Evolutionary conservation across 2,329 filamentous ascomycete genomes (phyloP), one percentile per base, ranked within the genome.

Genomic region (Cucurbitaria berberidis): DNA sequence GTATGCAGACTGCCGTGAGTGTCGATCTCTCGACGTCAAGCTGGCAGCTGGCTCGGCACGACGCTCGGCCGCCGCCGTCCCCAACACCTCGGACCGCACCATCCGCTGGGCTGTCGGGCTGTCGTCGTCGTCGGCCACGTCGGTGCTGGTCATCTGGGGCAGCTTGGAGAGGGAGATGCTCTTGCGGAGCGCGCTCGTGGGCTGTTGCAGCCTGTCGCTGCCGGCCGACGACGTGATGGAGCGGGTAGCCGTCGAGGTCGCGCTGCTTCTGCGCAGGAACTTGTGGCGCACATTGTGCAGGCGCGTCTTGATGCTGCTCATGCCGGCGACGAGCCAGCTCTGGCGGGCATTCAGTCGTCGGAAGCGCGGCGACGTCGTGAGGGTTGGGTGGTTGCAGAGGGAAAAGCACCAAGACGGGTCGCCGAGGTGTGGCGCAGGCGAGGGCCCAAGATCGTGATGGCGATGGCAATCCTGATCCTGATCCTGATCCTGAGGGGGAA

Each of bases 221-320:
- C 62, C 65, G 5, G 57, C 57, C 43, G 66, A 68, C 42, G 69
- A 72, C 5, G 59, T 46, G 2, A 59, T 57, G 10, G 66, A 66
- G 45, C 66, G 60, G 39, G 63, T 52, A 3, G 53, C 38, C 21
- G 67, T 60, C 44, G 69, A 70, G 10, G 65, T 57, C n/a, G 57
- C 56, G 56, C 64, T 71, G 59, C 58, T 62, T 18, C 68, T 44
- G n/a, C 70, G 60, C 52, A 70, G 55, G 35, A 73, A 58, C 61
- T 69, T 67, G 48, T 59, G 39, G 34, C 70, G 66, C 48, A 64
- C 69, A 54, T 66, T 66, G 44, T 56, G 66, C 53, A 74, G 62
- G 13, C 69, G 62, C 38, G 68, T 64, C 64, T 73, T 74, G 61
- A 72, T 64, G 59, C 65, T 71, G 56, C 66, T 67, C 72, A 73